Percentiles rank a stretch among this genome's conserved stretches.
Conservation (phyloP, 306 rosid genomes). For the Dryas drummondii region DNA sequence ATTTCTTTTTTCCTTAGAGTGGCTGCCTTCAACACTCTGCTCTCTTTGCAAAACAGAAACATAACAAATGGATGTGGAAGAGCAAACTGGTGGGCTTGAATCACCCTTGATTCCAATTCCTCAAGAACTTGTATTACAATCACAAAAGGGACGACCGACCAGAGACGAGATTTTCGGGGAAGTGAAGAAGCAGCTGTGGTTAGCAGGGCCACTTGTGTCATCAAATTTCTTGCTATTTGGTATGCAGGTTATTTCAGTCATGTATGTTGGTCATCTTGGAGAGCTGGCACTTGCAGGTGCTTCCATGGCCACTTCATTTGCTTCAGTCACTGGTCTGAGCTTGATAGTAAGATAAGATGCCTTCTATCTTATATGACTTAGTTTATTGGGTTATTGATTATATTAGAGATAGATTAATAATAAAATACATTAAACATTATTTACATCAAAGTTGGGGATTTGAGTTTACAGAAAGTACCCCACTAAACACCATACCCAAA, state of each 20-base stretch:
- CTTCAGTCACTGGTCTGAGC: conserved; percentile 41
- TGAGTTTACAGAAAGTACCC: too few species aligned
- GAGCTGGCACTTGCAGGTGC: conserved; percentile 41
- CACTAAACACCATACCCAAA: too few species aligned
- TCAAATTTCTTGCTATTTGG: conserved; percentile 25
- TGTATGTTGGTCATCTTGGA: conserved; percentile 44
- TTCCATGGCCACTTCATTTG: conserved; percentile 46
- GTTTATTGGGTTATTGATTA: too few species aligned
- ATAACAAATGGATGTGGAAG: conserved; percentile 16
- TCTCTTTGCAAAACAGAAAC: neutral
- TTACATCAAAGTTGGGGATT: too few species aligned
- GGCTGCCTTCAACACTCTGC: neutral
- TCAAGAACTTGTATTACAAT: neutral
- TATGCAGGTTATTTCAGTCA: conserved; percentile 38
- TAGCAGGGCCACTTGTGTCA: conserved; percentile 34
- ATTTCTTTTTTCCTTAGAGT: neutral
- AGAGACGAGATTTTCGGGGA: conserved; percentile 21
- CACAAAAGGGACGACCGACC: neutral
- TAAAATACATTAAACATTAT: too few species aligned
- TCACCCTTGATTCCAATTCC: conserved; percentile 23
- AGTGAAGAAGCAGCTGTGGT: conserved; percentile 30
- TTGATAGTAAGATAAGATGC: conserved; percentile 31
- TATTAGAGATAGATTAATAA: too few species aligned
- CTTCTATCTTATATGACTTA: neutral
- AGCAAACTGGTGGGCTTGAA: conserved; percentile 11